Conservation (phyloP, 768 basidiomycete species). For the Lactarius akahatsu region DNA sequence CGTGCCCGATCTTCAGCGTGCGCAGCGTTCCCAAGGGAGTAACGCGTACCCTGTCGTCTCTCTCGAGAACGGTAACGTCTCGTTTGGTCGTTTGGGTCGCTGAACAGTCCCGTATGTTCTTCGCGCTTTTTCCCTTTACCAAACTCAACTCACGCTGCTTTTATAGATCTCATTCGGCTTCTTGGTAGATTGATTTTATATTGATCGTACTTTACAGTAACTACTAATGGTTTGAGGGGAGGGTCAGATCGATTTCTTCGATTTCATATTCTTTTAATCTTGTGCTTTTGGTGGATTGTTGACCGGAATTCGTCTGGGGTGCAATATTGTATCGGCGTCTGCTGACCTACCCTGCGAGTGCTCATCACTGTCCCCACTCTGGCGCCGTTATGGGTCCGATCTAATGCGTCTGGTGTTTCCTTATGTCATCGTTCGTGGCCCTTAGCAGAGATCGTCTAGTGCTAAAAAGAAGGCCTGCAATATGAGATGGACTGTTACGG, state of each 20-base stretch:
- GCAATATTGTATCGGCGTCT: not conserved
- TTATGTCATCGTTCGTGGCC: not conserved
- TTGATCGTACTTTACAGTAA: not conserved
- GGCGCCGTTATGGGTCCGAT: too few species aligned
- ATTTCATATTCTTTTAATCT: not conserved
- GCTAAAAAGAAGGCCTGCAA: too few species aligned
- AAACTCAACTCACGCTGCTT: not conserved
- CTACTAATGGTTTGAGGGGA: not conserved
- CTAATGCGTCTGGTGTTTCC: not conserved
- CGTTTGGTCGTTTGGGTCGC: not conserved
- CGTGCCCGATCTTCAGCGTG: not conserved
- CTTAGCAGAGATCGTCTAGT: not conserved
- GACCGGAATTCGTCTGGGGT: not conserved
- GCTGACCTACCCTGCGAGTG: not conserved
- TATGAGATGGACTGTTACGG: too few species aligned
- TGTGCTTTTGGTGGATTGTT: not conserved
- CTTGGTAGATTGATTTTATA: not conserved
- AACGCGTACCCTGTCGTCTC: not conserved
- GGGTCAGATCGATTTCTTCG: not conserved
- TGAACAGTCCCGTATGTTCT: not conserved
- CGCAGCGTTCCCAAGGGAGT: not conserved
- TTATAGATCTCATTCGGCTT: not conserved
- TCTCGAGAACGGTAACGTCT: not conserved
- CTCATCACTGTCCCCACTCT: not conserved
- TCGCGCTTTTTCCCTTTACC: not conserved